Evolutionary conservation across 2,329 filamentous ascomycete genomes (phyloP), one percentile per base, ranked within the genome.

Genomic region (Nemania abortiva): DNA sequence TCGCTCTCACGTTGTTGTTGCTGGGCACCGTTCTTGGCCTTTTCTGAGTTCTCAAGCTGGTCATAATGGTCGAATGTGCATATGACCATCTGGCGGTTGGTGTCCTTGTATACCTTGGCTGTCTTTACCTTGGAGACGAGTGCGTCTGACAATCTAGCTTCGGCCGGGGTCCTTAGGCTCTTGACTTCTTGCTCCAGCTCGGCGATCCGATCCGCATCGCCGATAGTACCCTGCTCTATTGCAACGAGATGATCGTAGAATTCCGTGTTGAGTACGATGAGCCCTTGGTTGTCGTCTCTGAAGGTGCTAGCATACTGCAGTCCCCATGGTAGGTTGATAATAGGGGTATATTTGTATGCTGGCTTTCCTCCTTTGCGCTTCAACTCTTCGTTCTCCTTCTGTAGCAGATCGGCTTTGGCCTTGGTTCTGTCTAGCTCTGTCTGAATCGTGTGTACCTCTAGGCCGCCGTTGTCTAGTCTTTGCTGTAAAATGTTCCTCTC

Each of bases 171-270:
- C 22, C 65, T 61, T 7, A 69, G 45, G 2, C 18, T 13, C 31
- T 42, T 49, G 54, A 67, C 39, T 50, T 70, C 5, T 4, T 53
- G 4, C 18, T 68, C 13, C 2, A 70, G 45, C 5, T 10, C 37
- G 1, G 42, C 42, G 42, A 47, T 15, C 49, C 15, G 22, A 29
- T 22, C 20, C 22, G 22, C 5, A 10, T 27, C 11, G 22, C 15
- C 27, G 7, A 6, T 18, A 4, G 7, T 18, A 4, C 1, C 11
- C n/a, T 49, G 61, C 45, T 67, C 57, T 31, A 15, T 13, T 1
- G n/a, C 10, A n/a, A 68, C 20, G 29, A 72, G 67, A n/a, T 70
- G 34, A 27, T 72, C 70, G 29, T 66, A 70, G 53, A 52, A 72
- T 3, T 57, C 45, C 20, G 70, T 70, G 4, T 15, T 66, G 6